phyloP scores from a whole-genome alignment of 768 basidiomycete species.

The Lyophyllum semitale region DNA sequence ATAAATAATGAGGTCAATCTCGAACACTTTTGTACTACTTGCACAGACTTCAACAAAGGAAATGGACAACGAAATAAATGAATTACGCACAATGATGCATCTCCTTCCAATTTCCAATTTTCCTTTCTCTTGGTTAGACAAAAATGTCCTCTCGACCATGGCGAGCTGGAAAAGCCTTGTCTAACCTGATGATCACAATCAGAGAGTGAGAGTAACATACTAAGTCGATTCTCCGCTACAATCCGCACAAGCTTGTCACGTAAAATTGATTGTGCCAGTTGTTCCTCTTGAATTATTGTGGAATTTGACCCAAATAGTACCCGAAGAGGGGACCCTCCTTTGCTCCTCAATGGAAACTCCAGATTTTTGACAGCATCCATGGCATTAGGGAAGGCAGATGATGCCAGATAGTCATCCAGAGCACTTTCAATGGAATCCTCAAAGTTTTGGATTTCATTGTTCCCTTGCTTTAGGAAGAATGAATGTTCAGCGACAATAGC shows the following conservation, averaged over 20 bases:
- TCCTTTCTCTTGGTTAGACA: neutral
- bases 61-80: neutral
- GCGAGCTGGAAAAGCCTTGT: neutral
- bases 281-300: neutral
- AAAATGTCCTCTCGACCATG: neutral
- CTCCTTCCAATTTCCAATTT: neutral
- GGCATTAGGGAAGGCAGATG: neutral
- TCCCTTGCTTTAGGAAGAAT: slow-evolving; percentile 12
- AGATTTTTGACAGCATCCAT: neutral
- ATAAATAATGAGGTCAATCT: neutral
- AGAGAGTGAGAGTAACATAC: neutral
- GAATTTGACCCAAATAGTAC: neutral
- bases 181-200: neutral
- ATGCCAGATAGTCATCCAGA: slow-evolving; percentile 6
- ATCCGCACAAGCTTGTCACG: slow-evolving; percentile 2
- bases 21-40: neutral
- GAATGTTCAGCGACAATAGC: slow-evolving; percentile 17
- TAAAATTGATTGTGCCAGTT: neutral
- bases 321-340: neutral
- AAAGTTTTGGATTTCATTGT: slow-evolving; percentile 2
- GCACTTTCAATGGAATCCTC: slow-evolving; percentile 10
- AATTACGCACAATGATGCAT: neutral
- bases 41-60: neutral
- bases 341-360: neutral
- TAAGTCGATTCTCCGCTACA: slow-evolving; percentile 1